These are phyloP conservation scores for Geosmithia morbida DNA, from an alignment of 2,329 filamentous ascomycete genomes.

Conservation along the genomic window DNA sequence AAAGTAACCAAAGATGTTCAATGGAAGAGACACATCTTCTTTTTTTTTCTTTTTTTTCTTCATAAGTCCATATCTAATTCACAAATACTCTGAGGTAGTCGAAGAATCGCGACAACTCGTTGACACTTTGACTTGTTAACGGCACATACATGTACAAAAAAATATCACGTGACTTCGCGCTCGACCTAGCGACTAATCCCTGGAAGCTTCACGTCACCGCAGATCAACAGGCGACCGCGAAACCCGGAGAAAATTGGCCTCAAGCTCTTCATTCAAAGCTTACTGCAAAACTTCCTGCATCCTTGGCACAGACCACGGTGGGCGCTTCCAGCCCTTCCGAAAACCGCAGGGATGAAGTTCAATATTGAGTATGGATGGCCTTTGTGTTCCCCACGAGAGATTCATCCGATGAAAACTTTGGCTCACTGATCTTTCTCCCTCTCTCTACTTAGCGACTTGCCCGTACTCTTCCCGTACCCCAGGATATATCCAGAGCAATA, in stretches of 20 bases:
- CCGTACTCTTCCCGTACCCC: constrained; percentile 43
- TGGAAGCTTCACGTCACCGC: not conserved
- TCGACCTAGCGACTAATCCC: not conserved
- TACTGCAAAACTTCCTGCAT: not conserved
- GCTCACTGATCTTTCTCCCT: constrained; percentile 1
- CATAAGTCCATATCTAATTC: no score
- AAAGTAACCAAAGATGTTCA: no score
- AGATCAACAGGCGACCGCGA: not conserved
- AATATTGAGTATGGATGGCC: constrained; percentile 29
- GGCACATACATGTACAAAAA: not conserved
- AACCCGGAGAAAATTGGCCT: not conserved
- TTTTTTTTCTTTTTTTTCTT: no score
- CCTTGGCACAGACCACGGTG: not conserved
- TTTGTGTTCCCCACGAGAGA: not conserved
- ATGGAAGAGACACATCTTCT: no score
- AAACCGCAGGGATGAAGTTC: constrained; percentile 29
- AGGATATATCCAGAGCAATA: constrained; percentile 48
- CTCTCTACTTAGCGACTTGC: constrained; percentile 28
- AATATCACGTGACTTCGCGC: not conserved
- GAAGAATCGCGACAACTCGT: no score
- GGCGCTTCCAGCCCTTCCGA: not conserved
- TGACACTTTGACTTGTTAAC: no score
- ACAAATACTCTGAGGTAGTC: no score
- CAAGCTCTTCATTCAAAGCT: not conserved
- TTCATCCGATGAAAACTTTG: not conserved